A percentile compares a stretch with the other conserved stretches of the same genome.
phyloP scores from a whole-genome alignment of 106 monocot species.

The Hemerocallis citrina region DNA sequence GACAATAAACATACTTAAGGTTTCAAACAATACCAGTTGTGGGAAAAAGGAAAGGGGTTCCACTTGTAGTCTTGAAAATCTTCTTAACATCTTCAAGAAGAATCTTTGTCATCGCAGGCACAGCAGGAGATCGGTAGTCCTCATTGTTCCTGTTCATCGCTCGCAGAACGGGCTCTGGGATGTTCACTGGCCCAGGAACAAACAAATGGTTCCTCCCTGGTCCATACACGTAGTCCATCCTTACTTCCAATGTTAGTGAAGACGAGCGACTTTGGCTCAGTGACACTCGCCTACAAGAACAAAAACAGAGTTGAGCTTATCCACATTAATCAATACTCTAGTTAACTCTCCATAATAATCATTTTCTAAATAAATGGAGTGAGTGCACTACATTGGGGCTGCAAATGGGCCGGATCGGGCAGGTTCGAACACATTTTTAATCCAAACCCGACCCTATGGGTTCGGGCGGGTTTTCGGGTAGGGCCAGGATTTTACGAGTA shows the following conservation, averaged over 20 bases:
- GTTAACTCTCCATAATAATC: too few species aligned
- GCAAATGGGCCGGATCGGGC: too few species aligned
- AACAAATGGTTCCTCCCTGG: slow-evolving; percentile 80
- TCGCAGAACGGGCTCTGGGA: slow-evolving; percentile 72
- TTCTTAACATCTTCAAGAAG: slow-evolving; percentile 89
- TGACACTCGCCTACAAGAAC: too few species aligned
- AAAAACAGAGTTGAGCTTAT: too few species aligned
- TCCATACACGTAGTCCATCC: slow-evolving; percentile 72
- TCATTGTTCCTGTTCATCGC: slow-evolving; percentile 92
- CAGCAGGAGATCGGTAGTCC: slow-evolving; percentile 80
- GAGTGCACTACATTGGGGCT: too few species aligned
- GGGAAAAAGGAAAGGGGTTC: slow-evolving; percentile 70
- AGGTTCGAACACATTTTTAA: too few species aligned
- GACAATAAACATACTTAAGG: neutral
- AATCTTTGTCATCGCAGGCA: slow-evolving; percentile 70
- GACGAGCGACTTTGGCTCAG: too few species aligned
- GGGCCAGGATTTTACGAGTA: too few species aligned
- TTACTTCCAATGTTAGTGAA: slow-evolving; percentile 9
- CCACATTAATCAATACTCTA: too few species aligned
- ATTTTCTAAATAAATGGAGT: too few species aligned
- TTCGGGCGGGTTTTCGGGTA: too few species aligned
- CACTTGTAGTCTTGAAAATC: slow-evolving; percentile 83
- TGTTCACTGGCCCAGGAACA: slow-evolving; percentile 87
- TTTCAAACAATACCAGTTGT: slow-evolving; percentile 50
- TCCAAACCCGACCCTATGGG: too few species aligned